Percentiles rank a stretch among this genome's conserved stretches.
These are phyloP conservation scores for Diaporthe australafricana DNA, from an alignment of 2,329 filamentous ascomycete genomes.

Conservation along the genomic window DNA sequence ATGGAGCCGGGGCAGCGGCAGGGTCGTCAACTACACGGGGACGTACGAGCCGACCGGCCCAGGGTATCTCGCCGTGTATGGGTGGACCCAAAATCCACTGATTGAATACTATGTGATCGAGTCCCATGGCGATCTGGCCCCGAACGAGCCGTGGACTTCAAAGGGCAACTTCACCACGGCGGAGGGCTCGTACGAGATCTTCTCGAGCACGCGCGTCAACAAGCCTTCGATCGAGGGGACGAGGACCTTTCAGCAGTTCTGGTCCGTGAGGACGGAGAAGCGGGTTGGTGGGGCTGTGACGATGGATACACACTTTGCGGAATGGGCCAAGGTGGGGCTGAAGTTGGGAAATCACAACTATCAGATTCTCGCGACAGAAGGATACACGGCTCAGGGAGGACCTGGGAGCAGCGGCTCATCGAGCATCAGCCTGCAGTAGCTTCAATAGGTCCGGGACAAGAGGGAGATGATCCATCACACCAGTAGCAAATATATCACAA, in stretches of 20 bases:
- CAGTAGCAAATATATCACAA: too few species aligned
- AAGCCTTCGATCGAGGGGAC: constrained; percentile 66
- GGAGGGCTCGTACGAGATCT: constrained; percentile 65
- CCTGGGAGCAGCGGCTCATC: constrained; percentile 45
- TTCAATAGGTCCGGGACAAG: too few species aligned
- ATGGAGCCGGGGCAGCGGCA: constrained; percentile 63
- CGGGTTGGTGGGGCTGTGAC: constrained; percentile 65
- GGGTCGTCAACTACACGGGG: constrained; percentile 50
- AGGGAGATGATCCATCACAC: neutral
- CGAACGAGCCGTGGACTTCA: constrained; percentile 56
- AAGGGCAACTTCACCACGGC: constrained; percentile 64
- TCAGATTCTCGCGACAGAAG: constrained; percentile 59
- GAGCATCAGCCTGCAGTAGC: constrained; percentile 37
- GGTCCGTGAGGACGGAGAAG: constrained; percentile 59
- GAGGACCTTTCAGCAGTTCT: constrained; percentile 65
- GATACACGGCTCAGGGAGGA: constrained; percentile 49
- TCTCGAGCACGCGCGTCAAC: constrained; percentile 59
- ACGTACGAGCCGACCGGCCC: constrained; percentile 52
- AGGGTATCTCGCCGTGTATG: constrained; percentile 67
- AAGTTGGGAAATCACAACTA: constrained; percentile 63
- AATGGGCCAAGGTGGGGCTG: constrained; percentile 62
- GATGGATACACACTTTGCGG: constrained; percentile 63
- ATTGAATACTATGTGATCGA: constrained; percentile 71
- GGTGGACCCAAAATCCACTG: constrained; percentile 65
- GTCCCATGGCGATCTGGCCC: constrained; percentile 60